These are phyloP conservation scores for Gnomoniopsis sp. DNA, from an alignment of 2,329 filamentous ascomycete species.

Conservation along the genomic window DNA sequence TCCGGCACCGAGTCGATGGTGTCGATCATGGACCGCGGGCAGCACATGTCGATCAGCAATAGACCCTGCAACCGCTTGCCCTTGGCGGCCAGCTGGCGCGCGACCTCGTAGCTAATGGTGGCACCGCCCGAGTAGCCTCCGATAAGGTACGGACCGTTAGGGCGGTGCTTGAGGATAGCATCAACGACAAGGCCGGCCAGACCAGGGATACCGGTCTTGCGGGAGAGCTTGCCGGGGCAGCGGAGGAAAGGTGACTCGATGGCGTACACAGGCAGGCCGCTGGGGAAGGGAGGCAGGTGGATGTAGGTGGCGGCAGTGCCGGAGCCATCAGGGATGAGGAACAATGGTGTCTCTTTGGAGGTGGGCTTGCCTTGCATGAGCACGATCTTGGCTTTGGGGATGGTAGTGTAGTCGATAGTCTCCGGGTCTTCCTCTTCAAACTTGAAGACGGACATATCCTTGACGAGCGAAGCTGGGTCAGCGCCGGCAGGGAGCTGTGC, in stretches of 20 bases:
- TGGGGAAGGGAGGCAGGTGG: constrained; percentile 24
- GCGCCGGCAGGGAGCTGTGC: neutral
- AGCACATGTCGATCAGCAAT: constrained; percentile 23
- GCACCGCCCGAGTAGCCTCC: constrained; percentile 25
- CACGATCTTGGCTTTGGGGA: constrained; percentile 22
- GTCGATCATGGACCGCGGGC: constrained; percentile 13
- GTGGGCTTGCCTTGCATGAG: constrained; percentile 24
- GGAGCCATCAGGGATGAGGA: constrained; percentile 27
- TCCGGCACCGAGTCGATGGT: constrained; percentile 13
- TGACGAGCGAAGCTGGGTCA: constrained; percentile 7
- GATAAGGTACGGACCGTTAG: constrained; percentile 24
- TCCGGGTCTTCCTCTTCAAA: constrained; percentile 11
- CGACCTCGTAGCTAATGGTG: constrained; percentile 24
- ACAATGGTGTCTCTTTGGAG: constrained; percentile 22
- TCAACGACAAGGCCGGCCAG: constrained; percentile 21
- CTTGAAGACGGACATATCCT: constrained; percentile 14
- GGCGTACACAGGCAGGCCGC: constrained; percentile 23
- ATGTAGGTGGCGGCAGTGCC: constrained; percentile 26
- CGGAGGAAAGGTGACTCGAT: constrained; percentile 28
- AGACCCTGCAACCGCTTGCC: constrained; percentile 21
- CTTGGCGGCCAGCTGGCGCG: constrained; percentile 19
- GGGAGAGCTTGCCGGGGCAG: constrained; percentile 19
- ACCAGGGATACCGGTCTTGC: constrained; percentile 20
- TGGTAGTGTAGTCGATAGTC: constrained; percentile 13
- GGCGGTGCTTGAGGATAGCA: constrained; percentile 21